Conservation (phyloP, 768 basidiomycete species). For the Sporobolomyces pararoseus region DNA sequence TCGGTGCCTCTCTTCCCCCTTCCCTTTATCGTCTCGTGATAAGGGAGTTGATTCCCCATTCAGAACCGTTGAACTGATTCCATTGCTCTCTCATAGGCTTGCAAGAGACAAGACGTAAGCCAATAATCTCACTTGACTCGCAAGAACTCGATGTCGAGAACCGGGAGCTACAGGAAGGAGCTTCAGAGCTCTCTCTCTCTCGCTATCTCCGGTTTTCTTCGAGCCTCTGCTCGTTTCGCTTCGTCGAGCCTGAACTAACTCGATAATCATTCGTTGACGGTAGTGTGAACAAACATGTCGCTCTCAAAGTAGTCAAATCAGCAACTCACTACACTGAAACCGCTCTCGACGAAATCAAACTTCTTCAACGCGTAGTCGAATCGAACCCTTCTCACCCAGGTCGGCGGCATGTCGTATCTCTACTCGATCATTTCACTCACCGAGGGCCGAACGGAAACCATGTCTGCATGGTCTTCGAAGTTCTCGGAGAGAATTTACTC, state of each 20-base stretch:
- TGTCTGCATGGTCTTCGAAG: slow-evolving; percentile 99
- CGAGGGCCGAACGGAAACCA: slow-evolving; percentile 94
- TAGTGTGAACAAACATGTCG: slow-evolving; percentile 93
- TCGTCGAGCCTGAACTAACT: not conserved
- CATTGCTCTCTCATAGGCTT: slow-evolving; percentile 16
- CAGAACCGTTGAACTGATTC: too few species aligned
- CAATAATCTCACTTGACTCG: not conserved
- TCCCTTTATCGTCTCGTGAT: not conserved
- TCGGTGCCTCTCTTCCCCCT: not conserved
- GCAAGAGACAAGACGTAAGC: slow-evolving; percentile 31
- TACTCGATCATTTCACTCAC: slow-evolving; percentile 96
- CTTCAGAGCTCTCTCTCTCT: not conserved
- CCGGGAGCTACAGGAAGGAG: too few species aligned
- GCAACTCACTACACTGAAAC: slow-evolving; percentile 96
- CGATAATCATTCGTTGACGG: not conserved
- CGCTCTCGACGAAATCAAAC: slow-evolving; percentile 96
- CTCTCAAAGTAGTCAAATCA: slow-evolving; percentile 98
- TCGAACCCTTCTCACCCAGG: slow-evolving; percentile 78
- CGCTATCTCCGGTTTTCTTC: not conserved
- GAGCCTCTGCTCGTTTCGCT: not conserved
- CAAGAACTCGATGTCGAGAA: too few species aligned
- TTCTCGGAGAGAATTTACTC: slow-evolving; percentile 91
- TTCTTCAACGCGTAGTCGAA: slow-evolving; percentile 88
- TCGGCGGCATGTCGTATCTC: slow-evolving; percentile 88
- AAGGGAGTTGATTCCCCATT: too few species aligned